phyloP scores from a whole-genome alignment of 1,139 yeast genomes.

The Nakaseomyces sp. region DNA sequence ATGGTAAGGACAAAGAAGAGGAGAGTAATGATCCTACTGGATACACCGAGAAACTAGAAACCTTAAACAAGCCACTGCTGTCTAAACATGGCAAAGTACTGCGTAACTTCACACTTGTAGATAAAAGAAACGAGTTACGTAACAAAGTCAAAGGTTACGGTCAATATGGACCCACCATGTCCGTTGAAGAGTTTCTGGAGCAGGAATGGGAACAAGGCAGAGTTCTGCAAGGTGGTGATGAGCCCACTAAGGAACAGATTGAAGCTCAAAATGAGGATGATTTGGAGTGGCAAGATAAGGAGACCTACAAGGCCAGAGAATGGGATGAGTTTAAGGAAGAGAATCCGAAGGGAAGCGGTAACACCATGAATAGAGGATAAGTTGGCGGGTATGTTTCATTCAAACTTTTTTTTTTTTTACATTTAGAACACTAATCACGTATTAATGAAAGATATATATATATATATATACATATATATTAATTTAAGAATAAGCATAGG shows the following conservation, averaged over 20 bases:
- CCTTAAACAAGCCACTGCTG: constrained; percentile 37
- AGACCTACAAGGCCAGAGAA: constrained; percentile 58
- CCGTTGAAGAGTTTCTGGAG: constrained; percentile 85
- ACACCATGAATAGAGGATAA: constrained; percentile 74
- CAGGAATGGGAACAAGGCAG: constrained; percentile 81
- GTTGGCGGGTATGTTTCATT: too few relatives aligned
- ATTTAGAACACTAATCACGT: too few relatives aligned
- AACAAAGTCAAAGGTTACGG: constrained; percentile 82
- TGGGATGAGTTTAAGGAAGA: constrained; percentile 95
- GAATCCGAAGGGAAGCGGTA: constrained; percentile 82
- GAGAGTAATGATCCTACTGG: constrained; percentile 31
- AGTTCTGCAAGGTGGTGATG: constrained; percentile 50
- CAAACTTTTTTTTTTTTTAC: too few relatives aligned
- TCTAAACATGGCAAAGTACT: constrained; percentile 68
- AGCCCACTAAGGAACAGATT: constrained; percentile 37
- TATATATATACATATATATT: too few relatives aligned
- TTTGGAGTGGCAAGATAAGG: constrained; percentile 39
- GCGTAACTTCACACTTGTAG: constrained; percentile 75
- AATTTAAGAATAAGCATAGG: too few relatives aligned
- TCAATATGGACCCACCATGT: constrained; percentile 86
- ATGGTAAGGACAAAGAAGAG: constrained; percentile 11
- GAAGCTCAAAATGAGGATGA: constrained; percentile 46
- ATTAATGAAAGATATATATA: too few relatives aligned
- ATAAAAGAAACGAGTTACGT: constrained; percentile 48
- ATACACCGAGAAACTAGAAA: constrained; percentile 49